Evolutionary conservation across 2,329 filamentous ascomycete species (phyloP), one percentile per base, ranked within the genome.

Genomic region (Penicillium sp.): DNA sequence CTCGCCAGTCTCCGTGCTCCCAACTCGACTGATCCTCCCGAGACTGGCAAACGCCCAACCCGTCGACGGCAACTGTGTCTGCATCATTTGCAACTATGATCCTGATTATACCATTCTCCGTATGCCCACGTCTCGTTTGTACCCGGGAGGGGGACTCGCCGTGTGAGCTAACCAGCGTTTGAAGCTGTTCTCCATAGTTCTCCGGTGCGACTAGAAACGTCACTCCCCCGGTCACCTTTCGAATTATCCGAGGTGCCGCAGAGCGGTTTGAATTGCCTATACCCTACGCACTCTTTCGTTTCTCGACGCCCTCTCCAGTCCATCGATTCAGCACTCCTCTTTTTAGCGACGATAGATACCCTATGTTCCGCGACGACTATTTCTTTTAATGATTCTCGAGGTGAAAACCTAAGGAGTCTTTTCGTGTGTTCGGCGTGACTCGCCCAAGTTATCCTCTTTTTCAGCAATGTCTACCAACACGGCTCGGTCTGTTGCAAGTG

Each of bases 381-480:
- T 40, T 25, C 25, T 45, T 52, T 36, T 54, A 45, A 55, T 55
- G 52, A 48, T 39, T 31, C 41, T 33, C 46, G 30, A 28, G 19
- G 15, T 38, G 20, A 18, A 32, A 20, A 18, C 20, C 29, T 16
- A 29, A 29, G 26, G 25, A 25, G n/a, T 35, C 30, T 11, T 26
- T 16, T 13, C 27, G 28, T 18, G 19, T 16, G 18, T 35, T 15
- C 2, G 30, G 16, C 33, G 26, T 37, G 25, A 35, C 7, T 29
- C 15, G 31, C 13, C n/a, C 17, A 26, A 18, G 6, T 37, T n/a
- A 11, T n/a, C 4, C 15, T 33, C 25, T 23, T 7, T 16, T 25
- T 16, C 7, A 39, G n/a, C 25, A 16, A 56, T 56, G 53, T 43
- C 50, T 11, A 48, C 34, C 30, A 15, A 38, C 9, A 15, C 39